A percentile compares a stretch with the other conserved stretches of the same genome.
These are phyloP conservation scores for Adiantum capillusveneris DNA, from an alignment of 75 land plant genomes.

Conservation along the genomic window DNA sequence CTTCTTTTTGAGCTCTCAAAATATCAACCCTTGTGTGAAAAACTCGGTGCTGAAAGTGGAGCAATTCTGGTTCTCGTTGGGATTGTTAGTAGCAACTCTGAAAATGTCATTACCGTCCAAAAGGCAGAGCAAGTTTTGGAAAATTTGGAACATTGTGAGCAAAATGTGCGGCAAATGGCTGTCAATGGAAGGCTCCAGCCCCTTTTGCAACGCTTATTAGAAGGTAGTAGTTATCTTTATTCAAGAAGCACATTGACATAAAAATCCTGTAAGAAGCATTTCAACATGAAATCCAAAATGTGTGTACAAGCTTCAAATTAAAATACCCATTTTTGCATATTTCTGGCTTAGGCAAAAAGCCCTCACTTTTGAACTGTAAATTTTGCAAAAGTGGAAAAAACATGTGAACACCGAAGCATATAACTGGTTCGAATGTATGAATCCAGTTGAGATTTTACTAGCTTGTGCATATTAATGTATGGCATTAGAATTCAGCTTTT, in stretches of 20 bases:
- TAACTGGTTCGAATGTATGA: too few species aligned
- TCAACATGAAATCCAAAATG: neutral
- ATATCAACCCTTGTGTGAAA: conserved; percentile 59
- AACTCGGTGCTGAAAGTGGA: conserved; percentile 70
- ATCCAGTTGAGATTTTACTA: too few species aligned
- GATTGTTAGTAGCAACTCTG: conserved; percentile 79
- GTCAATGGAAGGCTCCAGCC: conserved; percentile 91
- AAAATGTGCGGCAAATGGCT: conserved; percentile 88
- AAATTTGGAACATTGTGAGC: conserved; percentile 73
- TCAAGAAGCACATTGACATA: neutral
- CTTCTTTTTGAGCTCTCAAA: conserved; percentile 76
- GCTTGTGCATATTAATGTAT: too few species aligned
- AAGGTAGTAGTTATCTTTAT: conserved; percentile 79
- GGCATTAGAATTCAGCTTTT: too few species aligned
- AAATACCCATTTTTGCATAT: too few species aligned
- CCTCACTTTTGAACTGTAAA: too few species aligned
- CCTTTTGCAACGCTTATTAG: conserved; percentile 58
- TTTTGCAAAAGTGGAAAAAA: too few species aligned
- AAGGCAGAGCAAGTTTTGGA: conserved; percentile 71
- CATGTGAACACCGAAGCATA: too few species aligned
- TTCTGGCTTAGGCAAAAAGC: too few species aligned
- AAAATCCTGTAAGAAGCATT: neutral
- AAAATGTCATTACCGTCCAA: conserved; percentile 52
- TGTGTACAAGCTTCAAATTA: too few species aligned
- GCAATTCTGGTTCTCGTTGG: conserved; percentile 82